Percentiles rank a stretch among this genome's conserved stretches.
These are phyloP conservation scores for Mortierella sp. DNA, from an alignment of 371 early-diverging fungal species.

Conservation along the genomic window DNA sequence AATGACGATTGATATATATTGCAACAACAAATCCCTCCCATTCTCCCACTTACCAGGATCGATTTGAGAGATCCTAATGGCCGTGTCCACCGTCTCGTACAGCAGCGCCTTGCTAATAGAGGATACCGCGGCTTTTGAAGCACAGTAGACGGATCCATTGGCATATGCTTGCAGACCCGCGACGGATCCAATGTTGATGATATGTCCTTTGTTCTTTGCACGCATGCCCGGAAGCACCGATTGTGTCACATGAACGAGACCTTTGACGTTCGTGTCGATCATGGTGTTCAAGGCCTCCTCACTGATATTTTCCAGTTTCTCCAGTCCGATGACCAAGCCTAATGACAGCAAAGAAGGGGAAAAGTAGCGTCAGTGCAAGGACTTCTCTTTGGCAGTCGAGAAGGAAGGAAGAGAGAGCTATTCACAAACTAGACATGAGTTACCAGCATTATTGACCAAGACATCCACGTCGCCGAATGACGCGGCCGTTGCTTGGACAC, in stretches of 20 bases:
- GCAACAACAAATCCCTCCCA: neutral
- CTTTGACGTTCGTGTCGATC: conserved; percentile 94
- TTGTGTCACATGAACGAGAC: conserved; percentile 81
- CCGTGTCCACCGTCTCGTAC: conserved; percentile 82
- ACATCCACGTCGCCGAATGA: conserved; percentile 75
- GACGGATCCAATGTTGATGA: conserved; percentile 88
- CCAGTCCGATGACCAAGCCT: conserved; percentile 86
- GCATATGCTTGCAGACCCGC: conserved; percentile 71
- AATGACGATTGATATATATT: too few relatives aligned
- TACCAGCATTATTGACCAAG: conserved; percentile 79
- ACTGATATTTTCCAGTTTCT: conserved; percentile 72
- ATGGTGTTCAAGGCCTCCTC: conserved; percentile 80
- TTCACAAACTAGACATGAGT: neutral
- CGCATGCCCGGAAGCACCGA: conserved; percentile 89
- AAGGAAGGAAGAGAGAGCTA: neutral
- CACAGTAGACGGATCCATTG: conserved; percentile 91
- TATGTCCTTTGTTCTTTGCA: conserved; percentile 76
- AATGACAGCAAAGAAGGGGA: neutral
- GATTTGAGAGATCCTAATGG: conserved; percentile 80
- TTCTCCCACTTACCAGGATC: conserved; percentile 66
- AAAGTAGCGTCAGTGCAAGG: too few relatives aligned
- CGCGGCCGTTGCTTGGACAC: conserved; percentile 70
- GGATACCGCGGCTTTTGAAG: conserved; percentile 90
- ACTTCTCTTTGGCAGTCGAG: too few relatives aligned
- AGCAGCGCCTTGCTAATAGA: conserved; percentile 84